Base-by-base conservation (phyloP, 352 stramenopile species). In the Globisporangium nunn region DNA sequence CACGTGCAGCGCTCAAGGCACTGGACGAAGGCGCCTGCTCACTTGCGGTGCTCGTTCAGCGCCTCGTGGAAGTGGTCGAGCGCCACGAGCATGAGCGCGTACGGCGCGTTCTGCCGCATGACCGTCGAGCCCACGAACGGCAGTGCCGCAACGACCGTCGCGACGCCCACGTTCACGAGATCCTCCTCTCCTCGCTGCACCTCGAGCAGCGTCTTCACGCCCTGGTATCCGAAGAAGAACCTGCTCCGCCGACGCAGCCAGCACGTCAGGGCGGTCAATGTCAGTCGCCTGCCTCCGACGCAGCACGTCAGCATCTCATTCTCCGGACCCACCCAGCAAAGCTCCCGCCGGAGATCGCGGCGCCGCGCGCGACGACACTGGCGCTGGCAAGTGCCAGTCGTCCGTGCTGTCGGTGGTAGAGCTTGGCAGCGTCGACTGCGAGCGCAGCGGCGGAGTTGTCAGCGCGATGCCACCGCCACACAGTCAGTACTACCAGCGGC, bases 41-140 rank as follows among this genome's bases (percentile, higher is more conserved):
- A 72, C 49, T 61, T 81, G 57, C 78, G 81, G 46, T 63, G 71
- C 15, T 80, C 71, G 55, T 71, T 88, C 53, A 91, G 77, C 54
- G 89, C 78, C 58, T 91, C 81, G 58, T 92, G 81, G 54, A 92
- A 92, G 50, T 90, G 78, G 52, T 92, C 81, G 1, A 92, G 74
- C 37, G 64, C 79, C 41, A 92, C 69, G 54, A 92, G 70, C 74
- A 92, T 88, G 43, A 86, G 54, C 18, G 79, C 81, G 56, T 90
- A 92, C 17, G 78, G 78, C 56, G 87, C 52, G 61, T 92, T 89
- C 62, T 87, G 75, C 17, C 81, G 80, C 64, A 92, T 81, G 48
- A 85, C 61, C 8, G 68, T 75, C 8, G 74, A 83, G 23, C 75
- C 68, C 7, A 88, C 52, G 62, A 92, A 90, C 10, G 81, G 81